Conservation (phyloP, 805 yeast genomes). For the Saccharomycopsis selenospora region DNA sequence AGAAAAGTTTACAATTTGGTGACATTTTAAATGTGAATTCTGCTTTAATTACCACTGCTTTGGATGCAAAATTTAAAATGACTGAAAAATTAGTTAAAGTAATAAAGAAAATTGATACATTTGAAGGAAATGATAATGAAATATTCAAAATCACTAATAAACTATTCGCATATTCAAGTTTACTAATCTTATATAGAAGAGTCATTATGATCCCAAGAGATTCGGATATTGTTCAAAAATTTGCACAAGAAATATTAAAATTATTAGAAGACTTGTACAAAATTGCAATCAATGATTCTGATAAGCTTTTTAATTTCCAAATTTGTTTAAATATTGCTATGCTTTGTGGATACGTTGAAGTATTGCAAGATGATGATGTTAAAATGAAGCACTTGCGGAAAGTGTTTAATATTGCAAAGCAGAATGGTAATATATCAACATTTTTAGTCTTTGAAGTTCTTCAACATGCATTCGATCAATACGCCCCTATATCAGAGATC, state of each 20-base stretch:
- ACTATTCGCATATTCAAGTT: conserved; percentile 6
- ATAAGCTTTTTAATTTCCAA: not conserved
- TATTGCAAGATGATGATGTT: conserved; percentile 4
- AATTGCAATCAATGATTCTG: not conserved
- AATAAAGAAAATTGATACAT: conserved; percentile 2
- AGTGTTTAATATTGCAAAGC: conserved; percentile 9
- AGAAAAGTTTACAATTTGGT: not conserved
- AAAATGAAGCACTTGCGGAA: conserved; percentile 3
- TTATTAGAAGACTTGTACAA: conserved; percentile 1
- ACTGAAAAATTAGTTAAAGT: not conserved
- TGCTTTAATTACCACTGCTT: conserved; percentile 9
- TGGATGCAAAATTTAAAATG: conserved; percentile 1
- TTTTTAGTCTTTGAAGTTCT: conserved; percentile 14
- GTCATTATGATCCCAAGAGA: conserved; percentile 15
- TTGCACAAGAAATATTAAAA: conserved; percentile 6
- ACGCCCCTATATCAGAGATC: conserved; percentile 14
- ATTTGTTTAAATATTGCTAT: conserved; percentile 8
- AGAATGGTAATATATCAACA: conserved; percentile 9
- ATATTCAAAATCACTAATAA: conserved; percentile 11
- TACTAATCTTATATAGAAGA: conserved; percentile 14
- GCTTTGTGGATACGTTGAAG: conserved; percentile 11
- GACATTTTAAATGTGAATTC: conserved; percentile 10
- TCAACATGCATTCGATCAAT: conserved; percentile 10
- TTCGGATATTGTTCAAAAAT: conserved; percentile 12
- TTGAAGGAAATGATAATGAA: not conserved